A percentile compares a stretch with the other conserved stretches of the same genome.
Conservation (phyloP, 176 grass and related monocot genomes). For the Oryza glaberrima region DNA sequence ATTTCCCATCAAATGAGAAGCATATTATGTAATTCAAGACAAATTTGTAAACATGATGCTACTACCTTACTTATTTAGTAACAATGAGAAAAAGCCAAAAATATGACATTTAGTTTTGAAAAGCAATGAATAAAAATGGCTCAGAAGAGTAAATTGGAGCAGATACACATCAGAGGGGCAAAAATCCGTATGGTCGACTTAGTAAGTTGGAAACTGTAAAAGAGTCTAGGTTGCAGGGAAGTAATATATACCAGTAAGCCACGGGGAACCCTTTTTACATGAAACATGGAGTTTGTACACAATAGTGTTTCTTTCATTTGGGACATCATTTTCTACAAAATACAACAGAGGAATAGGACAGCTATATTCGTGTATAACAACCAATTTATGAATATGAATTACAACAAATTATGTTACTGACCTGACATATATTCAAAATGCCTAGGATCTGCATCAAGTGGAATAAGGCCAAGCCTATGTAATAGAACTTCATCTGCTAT, state of each 20-base stretch:
- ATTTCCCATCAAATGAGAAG: too few relatives aligned
- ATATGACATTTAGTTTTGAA: conserved; percentile 28
- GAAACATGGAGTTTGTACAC: conserved; percentile 78
- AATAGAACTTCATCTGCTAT: conserved; percentile 93
- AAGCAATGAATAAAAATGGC: not conserved
- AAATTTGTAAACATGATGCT: too few relatives aligned
- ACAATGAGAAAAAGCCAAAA: too few relatives aligned
- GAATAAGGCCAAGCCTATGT: conserved; percentile 89
- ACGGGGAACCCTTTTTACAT: conserved; percentile 60
- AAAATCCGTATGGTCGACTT: not conserved
- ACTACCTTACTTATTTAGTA: too few relatives aligned
- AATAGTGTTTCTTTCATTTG: conserved; percentile 96
- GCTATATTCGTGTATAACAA: conserved; percentile 9
- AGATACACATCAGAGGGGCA: conserved; percentile 1
- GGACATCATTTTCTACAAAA: conserved; percentile 73
- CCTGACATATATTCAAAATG: conserved; percentile 90
- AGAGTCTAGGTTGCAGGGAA: conserved; percentile 3
- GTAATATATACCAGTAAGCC: conserved; percentile 71
- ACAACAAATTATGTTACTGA: conserved; percentile 28
- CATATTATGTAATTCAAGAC: too few relatives aligned
- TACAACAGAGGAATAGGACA: conserved; percentile 29
- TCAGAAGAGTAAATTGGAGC: conserved; percentile 6
- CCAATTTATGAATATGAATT: conserved; percentile 19
- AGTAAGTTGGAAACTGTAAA: not conserved
- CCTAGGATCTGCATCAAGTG: conserved; percentile 84